Percentiles rank a stretch among this genome's conserved stretches.
These are phyloP conservation scores for Endothia cerciana DNA, from an alignment of 2,329 filamentous ascomycete species.

Conservation along the genomic window DNA sequence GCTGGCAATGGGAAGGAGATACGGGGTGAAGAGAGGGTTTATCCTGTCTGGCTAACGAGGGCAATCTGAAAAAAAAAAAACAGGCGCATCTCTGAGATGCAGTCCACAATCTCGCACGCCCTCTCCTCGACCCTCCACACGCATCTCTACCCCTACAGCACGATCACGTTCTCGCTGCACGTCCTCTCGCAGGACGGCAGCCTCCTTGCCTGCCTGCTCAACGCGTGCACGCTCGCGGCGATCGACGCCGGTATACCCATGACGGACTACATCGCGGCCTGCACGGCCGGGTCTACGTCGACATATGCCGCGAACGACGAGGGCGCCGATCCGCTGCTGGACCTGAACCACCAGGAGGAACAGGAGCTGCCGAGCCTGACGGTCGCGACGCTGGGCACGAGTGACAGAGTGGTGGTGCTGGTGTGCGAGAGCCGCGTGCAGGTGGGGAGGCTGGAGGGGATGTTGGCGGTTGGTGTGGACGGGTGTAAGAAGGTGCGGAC, in stretches of 20 bases:
- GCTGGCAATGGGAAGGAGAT: not conserved
- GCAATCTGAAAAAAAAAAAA: not conserved
- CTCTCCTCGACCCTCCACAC: constrained; percentile 81
- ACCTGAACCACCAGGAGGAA: constrained; percentile 80
- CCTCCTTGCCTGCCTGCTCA: constrained; percentile 85
- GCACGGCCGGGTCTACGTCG: constrained; percentile 81
- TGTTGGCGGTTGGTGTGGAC: constrained; percentile 90
- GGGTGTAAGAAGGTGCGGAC: constrained; percentile 85
- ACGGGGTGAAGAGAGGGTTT: too few species aligned
- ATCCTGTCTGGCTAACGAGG: not conserved
- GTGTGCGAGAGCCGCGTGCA: constrained; percentile 91
- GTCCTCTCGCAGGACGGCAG: constrained; percentile 90
- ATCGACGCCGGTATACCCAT: constrained; percentile 96
- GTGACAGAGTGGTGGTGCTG: constrained; percentile 76
- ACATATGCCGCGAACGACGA: constrained; percentile 69
- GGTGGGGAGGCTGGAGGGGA: constrained; percentile 79
- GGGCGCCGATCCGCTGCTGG: constrained; percentile 74
- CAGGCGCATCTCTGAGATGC: constrained; percentile 80
- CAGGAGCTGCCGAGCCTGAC: constrained; percentile 89
- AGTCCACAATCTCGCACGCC: constrained; percentile 76
- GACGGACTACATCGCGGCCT: constrained; percentile 87
- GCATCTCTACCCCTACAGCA: constrained; percentile 85
- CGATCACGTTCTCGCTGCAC: constrained; percentile 81
- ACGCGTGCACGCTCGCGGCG: constrained; percentile 87
- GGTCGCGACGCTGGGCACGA: constrained; percentile 75